phyloP scores from a whole-genome alignment of 805 yeast species.

The Naumovozyma dairenensis region DNA sequence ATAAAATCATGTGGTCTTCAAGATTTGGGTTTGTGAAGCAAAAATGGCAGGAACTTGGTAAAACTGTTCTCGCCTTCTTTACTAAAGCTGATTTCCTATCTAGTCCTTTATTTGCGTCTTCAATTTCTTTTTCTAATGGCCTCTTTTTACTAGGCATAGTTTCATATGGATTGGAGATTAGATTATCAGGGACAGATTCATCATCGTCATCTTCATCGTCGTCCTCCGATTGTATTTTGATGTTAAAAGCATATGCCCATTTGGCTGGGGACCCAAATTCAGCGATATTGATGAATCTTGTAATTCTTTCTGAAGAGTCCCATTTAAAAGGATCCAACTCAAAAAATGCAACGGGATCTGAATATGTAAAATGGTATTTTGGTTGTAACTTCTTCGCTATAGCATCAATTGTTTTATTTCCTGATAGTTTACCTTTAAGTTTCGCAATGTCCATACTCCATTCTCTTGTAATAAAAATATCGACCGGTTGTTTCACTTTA shows the following conservation, averaged over 20 bases:
- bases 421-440: conserved; percentile 37
- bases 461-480: conserved; percentile 46
- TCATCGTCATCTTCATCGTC: conserved; percentile 20
- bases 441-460: conserved; percentile 51
- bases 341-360: conserved; percentile 35
- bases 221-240: conserved; percentile 16
- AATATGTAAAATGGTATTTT: conserved; percentile 50
- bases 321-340: conserved; percentile 54
- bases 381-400: conserved; percentile 42
- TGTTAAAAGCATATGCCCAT: conserved; percentile 71
- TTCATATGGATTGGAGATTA: conserved; percentile 28
- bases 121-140: conserved; percentile 8
- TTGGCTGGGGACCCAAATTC: conserved; percentile 43
- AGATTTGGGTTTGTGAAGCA: conserved; percentile 73
- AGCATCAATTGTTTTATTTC: conserved; percentile 38
- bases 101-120: conserved; percentile 1
- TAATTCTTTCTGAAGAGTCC: conserved; percentile 34
- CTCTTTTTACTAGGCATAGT: conserved; percentile 4
- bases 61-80: conserved; percentile 30
- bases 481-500: conserved; percentile 26
- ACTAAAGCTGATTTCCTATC: not conserved
- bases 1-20: conserved; percentile 69
- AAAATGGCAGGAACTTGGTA: conserved; percentile 64
- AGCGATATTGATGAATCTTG: conserved; percentile 60
- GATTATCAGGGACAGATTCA: conserved; percentile 15